Conservation (phyloP, 345 rosid species). For the Eucalyptus fibrosa region DNA sequence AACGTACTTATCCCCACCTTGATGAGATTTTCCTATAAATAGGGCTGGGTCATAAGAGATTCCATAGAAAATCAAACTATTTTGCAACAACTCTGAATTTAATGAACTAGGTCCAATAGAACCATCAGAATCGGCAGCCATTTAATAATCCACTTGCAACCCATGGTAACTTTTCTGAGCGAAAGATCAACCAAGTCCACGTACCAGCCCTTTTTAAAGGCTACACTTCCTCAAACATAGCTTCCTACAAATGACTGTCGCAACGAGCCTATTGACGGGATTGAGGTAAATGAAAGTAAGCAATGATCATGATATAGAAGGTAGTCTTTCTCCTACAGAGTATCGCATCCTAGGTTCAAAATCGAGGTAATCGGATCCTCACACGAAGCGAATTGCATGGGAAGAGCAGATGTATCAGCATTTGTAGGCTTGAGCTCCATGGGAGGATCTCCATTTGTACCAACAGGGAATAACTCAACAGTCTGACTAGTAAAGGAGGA, state of each 20-base stretch:
- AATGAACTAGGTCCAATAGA: neutral
- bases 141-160: neutral
- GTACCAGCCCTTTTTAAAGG: neutral
- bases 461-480: neutral
- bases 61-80: neutral
- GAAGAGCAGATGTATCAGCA: neutral
- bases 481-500: neutral
- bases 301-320: neutral
- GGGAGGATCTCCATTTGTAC: neutral
- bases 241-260: neutral
- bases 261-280: neutral
- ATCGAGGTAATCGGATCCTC: neutral
- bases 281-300: neutral
- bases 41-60: neutral
- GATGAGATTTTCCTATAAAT: neutral
- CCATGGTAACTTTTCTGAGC: neutral
- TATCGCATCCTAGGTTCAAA: neutral
- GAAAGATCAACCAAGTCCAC: neutral
- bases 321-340: neutral
- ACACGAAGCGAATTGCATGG: neutral
- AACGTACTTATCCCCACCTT: neutral
- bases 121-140: neutral
- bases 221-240: neutral
- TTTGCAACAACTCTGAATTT: neutral
- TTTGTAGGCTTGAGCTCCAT: neutral